Percentiles rank a stretch among this genome's conserved stretches.
Evolutionary conservation across 805 yeast species (phyloP).

Genomic region (Ogataea dorogensis): DNA sequence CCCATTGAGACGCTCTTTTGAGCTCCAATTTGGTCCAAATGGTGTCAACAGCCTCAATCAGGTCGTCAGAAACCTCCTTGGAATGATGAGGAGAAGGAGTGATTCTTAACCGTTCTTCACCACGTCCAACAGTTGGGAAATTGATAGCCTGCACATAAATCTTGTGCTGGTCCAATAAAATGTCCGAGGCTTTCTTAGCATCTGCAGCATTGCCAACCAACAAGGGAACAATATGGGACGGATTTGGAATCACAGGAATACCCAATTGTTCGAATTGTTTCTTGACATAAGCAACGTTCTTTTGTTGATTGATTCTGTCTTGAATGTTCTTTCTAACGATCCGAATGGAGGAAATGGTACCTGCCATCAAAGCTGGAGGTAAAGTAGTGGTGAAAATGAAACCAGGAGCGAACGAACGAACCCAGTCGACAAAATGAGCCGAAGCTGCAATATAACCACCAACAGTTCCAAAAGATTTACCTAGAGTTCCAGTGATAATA

Average conservation of each 20-base stretch:
- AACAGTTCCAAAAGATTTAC: slow-evolving; percentile 94
- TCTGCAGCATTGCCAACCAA: slow-evolving; percentile 91
- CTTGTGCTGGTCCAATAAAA: slow-evolving; percentile 75
- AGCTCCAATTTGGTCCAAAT: slow-evolving; percentile 75
- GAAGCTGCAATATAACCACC: slow-evolving; percentile 98
- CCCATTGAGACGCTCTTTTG: slow-evolving; percentile 78
- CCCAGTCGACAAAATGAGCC: slow-evolving; percentile 83
- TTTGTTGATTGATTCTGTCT: slow-evolving; percentile 83
- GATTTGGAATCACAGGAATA: slow-evolving; percentile 95
- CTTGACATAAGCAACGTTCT: slow-evolving; percentile 82
- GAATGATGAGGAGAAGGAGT: slow-evolving; percentile 99
- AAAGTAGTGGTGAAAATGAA: slow-evolving; percentile 94
- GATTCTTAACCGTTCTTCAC: slow-evolving; percentile 92
- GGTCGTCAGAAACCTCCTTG: slow-evolving; percentile 67
- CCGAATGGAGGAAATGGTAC: slow-evolving; percentile 83
- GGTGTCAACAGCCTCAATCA: slow-evolving; percentile 75
- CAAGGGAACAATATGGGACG: slow-evolving; percentile 95
- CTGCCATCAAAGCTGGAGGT: slow-evolving; percentile 98
- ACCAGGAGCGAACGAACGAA: slow-evolving; percentile 95
- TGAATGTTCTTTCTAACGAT: slow-evolving; percentile 74
- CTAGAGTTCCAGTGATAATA: slow-evolving; percentile 95
- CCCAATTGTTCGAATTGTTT: slow-evolving; percentile 63
- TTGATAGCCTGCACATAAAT: slow-evolving; percentile 98
- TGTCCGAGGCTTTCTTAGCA: slow-evolving; percentile 89
- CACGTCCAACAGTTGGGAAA: slow-evolving; percentile 96